Evolutionary conservation across 768 basidiomycete genomes (phyloP), one percentile per base, ranked within the genome.

Genomic region (Lactarius tabidus): DNA sequence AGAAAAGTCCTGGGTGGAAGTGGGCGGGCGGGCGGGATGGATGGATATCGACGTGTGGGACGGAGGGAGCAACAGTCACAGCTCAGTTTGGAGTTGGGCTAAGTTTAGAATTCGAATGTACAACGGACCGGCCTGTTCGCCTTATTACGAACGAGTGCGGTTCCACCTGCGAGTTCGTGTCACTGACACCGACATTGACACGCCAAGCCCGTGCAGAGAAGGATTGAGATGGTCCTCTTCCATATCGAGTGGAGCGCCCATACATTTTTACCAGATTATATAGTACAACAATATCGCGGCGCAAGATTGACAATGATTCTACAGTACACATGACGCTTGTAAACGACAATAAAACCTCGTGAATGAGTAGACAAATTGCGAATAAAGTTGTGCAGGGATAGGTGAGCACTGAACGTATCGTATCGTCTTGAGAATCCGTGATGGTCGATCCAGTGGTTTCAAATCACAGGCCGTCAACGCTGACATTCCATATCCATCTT

Each of bases 401-500:
- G 45, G 56, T 17, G 31, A 58, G 65, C 65, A 66, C 51, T 52
- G 35, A 18, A 52, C 10, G 31, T 31, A 33, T 60, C 45, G 35
- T 57, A 57, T 36, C 59, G 35, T 65, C 60, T 38, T 17, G 56
- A 43, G 36, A 57, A 38, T 54, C 53, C 53, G 56, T 57, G 23
- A 48, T 35, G 29, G 26, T 57, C 48, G 38, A 41, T 57, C 59
- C 38, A 9, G 45, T 57, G 54, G 54, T 65, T 48, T 56, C 63
- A 14, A 1, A 7, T 58, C 51, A 66, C 56, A 90, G 89, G 41
- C 89, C 90, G 4, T 88, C 88, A 6, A 93, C 85, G 8, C 75
- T 26, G 3, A 78, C 78, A 72, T 93, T 93, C 93, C 91, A 94
- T 69, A 71, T 80, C 93, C 93, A 95, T 64, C 93, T 78, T 12